Evolutionary conservation across 1,139 yeast species (phyloP).

Genomic region (Maudiozyma humilis): DNA sequence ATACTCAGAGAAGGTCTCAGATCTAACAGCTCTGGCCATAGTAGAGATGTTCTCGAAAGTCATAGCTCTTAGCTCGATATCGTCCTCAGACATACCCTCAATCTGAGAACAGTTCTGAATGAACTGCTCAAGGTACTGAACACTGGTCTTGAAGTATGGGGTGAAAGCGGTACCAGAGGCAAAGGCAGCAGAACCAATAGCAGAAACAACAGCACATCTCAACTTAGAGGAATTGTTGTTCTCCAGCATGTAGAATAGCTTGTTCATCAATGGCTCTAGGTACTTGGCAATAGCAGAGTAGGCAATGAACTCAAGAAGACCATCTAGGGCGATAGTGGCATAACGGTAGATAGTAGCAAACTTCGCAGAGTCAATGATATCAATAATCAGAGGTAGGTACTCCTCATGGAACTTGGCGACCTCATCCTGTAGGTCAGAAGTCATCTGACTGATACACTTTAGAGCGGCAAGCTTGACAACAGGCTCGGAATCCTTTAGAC

Average conservation of each 20-base stretch:
- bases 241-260: slow-evolving; percentile 74
- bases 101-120: slow-evolving; percentile 55
- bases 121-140: slow-evolving; percentile 73
- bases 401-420: slow-evolving; percentile 76
- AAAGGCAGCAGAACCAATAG: slow-evolving; percentile 94
- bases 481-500: slow-evolving; percentile 70
- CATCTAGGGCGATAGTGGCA: slow-evolving; percentile 87
- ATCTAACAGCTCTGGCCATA: slow-evolving; percentile 94
- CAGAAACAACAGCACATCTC: slow-evolving; percentile 85
- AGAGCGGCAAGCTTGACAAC: slow-evolving; percentile 82
- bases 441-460: slow-evolving; percentile 68
- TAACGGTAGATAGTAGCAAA: slow-evolving; percentile 79
- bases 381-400: slow-evolving; percentile 78
- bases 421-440: slow-evolving; percentile 75
- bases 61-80: slow-evolving; percentile 78
- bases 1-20: slow-evolving; percentile 73
- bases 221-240: slow-evolving; percentile 53
- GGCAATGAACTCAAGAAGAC: slow-evolving; percentile 83
- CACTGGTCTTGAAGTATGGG: slow-evolving; percentile 78
- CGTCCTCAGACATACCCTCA: slow-evolving; percentile 70
- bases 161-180: slow-evolving; percentile 84
- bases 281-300: slow-evolving; percentile 77
- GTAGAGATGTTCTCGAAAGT: slow-evolving; percentile 91
- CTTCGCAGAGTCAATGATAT: slow-evolving; percentile 78
- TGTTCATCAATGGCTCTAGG: slow-evolving; percentile 83